These are phyloP conservation scores for Cyclocybe aegerita DNA, from an alignment of 768 basidiomycete species.

Conservation along the genomic window DNA sequence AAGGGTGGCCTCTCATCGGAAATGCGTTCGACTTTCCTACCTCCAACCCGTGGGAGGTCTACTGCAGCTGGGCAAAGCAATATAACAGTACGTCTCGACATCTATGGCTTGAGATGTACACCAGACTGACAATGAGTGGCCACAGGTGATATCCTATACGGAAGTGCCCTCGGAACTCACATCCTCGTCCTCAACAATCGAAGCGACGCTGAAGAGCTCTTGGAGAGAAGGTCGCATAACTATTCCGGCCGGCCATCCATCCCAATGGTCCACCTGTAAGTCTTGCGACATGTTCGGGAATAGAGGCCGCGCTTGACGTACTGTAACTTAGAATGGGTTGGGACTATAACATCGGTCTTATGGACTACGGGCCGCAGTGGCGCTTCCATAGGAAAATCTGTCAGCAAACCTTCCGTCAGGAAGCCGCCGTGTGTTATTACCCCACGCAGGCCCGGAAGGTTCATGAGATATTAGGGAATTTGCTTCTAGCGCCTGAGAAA, in stretches of 20 bases:
- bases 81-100: not conserved
- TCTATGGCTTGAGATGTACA: not conserved
- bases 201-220: slow-evolving; percentile 41
- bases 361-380: slow-evolving; percentile 18
- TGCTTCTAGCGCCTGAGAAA: slow-evolving; percentile 6
- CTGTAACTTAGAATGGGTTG: slow-evolving; percentile 9
- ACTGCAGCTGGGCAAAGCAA: slow-evolving; percentile 1
- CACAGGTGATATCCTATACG: slow-evolving; percentile 46
- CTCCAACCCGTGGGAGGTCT: not conserved
- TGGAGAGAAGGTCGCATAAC: slow-evolving; percentile 48
- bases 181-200: slow-evolving; percentile 13
- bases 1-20: slow-evolving; percentile 20
- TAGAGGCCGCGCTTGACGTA: not conserved
- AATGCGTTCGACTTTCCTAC: slow-evolving; percentile 22
- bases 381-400: slow-evolving; percentile 14
- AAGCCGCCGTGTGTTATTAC: not conserved
- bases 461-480: slow-evolving; percentile 4
- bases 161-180: slow-evolving; percentile 34
- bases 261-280: slow-evolving; percentile 45
- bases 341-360: slow-evolving; percentile 10
- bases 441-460: slow-evolving; percentile 5
- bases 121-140: not conserved
- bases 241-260: slow-evolving; percentile 45
- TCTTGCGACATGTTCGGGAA: not conserved
- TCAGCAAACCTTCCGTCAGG: slow-evolving; percentile 17